These are phyloP conservation scores for Epicoccum sorghinum DNA, from an alignment of 2,329 filamentous ascomycete genomes.

Conservation along the genomic window DNA sequence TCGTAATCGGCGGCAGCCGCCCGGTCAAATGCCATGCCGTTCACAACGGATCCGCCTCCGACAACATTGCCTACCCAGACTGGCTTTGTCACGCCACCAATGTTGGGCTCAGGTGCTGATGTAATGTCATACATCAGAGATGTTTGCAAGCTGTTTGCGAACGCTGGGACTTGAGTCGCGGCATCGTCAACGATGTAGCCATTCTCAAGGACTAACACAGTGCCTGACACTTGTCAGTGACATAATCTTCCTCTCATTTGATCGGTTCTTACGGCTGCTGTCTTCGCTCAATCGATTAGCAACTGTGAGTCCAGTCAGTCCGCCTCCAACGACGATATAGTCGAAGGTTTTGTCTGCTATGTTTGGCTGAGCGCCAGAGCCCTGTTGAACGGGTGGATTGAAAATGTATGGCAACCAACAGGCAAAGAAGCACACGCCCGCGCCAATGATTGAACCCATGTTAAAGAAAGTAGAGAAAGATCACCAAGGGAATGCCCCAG, in stretches of 20 bases:
- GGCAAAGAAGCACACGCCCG: constrained; percentile 20
- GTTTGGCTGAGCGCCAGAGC: constrained; percentile 14
- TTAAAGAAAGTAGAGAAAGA: constrained; percentile 3
- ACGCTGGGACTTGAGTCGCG: constrained; percentile 29
- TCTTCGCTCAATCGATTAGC: constrained; percentile 42
- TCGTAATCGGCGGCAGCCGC: constrained; percentile 52
- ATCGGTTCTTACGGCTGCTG: constrained; percentile 18
- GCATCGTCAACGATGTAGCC: constrained; percentile 32
- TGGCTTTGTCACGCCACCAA: constrained; percentile 20
- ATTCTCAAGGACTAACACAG: constrained; percentile 38
- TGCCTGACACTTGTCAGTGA: constrained; percentile 22
- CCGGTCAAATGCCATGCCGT: constrained; percentile 49
- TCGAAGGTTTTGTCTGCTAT: constrained; percentile 34
- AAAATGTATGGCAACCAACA: constrained; percentile 24
- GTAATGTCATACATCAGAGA: constrained; percentile 33
- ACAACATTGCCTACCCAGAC: constrained; percentile 37
- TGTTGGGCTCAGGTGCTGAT: constrained; percentile 27
- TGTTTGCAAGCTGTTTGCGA: constrained; percentile 30
- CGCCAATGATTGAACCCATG: constrained; percentile 19
- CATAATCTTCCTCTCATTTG: neutral
- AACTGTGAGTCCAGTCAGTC: constrained; percentile 37
- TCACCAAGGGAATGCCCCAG: neutral
- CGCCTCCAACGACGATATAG: constrained; percentile 42
- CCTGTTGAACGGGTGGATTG: neutral
- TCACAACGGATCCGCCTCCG: constrained; percentile 47